Evolutionary conservation across 805 yeast species (phyloP), one percentile per base, ranked within the genome.

Genomic region (Lachancea thermotolerans): DNA sequence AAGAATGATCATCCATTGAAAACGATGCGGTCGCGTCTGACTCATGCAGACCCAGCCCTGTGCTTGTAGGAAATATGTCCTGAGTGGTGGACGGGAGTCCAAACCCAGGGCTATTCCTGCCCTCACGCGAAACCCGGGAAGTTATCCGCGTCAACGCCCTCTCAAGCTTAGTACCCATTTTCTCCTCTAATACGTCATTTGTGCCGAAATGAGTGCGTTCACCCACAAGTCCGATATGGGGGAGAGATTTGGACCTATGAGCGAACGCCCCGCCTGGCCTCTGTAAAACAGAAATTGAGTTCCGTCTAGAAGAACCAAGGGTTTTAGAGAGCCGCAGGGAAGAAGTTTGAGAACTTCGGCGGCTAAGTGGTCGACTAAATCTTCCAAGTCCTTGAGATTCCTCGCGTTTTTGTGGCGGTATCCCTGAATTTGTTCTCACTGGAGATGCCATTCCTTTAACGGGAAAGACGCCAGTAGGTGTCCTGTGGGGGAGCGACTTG

Each of bases 401-500:
- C 9, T 28, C 21, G 10, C 14, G 11, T 7, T 14, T 10, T 11
- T 18, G 30, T 18, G 28, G 6, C 12, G 30, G 8, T 11, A 14
- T 30, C 5, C 14, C 12, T 30, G 33, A 12, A 14, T 30, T 14
- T 14, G 14, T 30, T 30, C 62, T 64, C 35, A 76, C 59, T 2
- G 91, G 84, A 10, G 69, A 71, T 1, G 86, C 89, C 91, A 85
- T 83, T 1, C 86, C 91, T 53, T 71, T 70, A 2, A 85, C 90
- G 0, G 95, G 93, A 64, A 84, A 85, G 1, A 84, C 89, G 49
- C 87, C 87, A 21, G 77, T 77, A 3, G 91, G 95, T 1, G 89
- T 81, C 15, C 39, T 43, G 10, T 44, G 51, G 5, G 44, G 36
- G n/a, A 31, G 36, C 6, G 41, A 44, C 11, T 28, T 21, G 31